Base-by-base conservation (phyloP, 2,329 filamentous ascomycete genomes). In the Curvularia hawaiiensis region DNA sequence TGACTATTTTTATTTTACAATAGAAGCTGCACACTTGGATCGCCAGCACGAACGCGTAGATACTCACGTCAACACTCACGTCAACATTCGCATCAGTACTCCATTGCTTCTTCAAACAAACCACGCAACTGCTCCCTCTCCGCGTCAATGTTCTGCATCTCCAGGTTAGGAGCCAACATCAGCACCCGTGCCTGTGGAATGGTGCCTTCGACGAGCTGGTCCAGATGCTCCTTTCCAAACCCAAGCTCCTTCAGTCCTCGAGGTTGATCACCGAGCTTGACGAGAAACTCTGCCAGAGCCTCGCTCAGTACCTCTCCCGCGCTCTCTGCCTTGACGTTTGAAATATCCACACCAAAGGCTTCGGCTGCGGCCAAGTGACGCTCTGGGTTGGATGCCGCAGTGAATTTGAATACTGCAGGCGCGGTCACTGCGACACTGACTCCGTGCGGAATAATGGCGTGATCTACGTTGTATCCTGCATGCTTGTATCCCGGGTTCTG, bases 391-490 rank as follows among this genome's bases (percentile, higher is more conserved):
- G 91, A 95, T 1, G 94, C 84, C 0, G 84, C 94, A 0, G 94
- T 99, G 79, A 98, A 98, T 30, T 86, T 88, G 84, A 98, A 99
- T 1, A 98, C 94, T 0, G 94, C 90, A 0, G 95, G 94, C 0
- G 94, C 92, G 0, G 92, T 94, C 7, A 98, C 94, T 3, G 93
- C 95, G 1, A 99, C 95, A 1, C 90, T 94, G 24, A 99, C 95
- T 52, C 95, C 95, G 75, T 99, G 95, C 0, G 95, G 95, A 71
- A 99, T 98, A 68, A 99, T 90, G 10, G 90, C 87, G 30, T 83
- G 75, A 26, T 85, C 78, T 8, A 96, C 87, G 2, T 88, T 81
- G 76, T 99, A 99, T n/a, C 95, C 95, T 0, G 84, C 77, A 74
- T 99, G 95, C 69, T 87, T 88, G 79, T 98, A 98, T 5, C 90